A percentile compares a stretch with the other conserved stretches of the same genome.
phyloP scores from a whole-genome alignment of 768 basidiomycete species.

The Pleurotus tuoliensis region DNA sequence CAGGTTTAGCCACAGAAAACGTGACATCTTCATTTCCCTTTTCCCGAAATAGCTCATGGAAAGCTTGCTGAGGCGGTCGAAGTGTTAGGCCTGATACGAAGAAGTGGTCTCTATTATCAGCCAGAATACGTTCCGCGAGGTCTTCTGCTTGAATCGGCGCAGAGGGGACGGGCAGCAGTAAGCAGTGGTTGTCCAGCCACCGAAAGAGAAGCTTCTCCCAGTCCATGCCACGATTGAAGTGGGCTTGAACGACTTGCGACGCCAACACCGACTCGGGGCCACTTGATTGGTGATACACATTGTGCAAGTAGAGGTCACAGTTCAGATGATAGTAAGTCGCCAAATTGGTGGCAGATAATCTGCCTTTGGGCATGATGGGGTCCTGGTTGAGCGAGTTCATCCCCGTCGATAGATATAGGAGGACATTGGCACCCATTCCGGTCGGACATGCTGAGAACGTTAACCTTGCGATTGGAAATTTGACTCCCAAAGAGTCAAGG shows the following conservation, averaged over 20 bases:
- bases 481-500: too few species aligned
- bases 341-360: conserved; percentile 43
- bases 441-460: too few species aligned
- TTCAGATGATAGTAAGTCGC: conserved; percentile 41
- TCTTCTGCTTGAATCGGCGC: conserved; percentile 26
- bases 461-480: too few species aligned
- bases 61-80: conserved; percentile 33
- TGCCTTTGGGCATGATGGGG: background rate
- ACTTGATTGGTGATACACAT: conserved; percentile 28
- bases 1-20: conserved; percentile 46
- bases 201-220: conserved; percentile 41
- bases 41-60: conserved; percentile 29
- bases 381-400: too few species aligned
- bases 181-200: conserved; percentile 35
- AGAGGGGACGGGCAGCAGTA: conserved; percentile 38
- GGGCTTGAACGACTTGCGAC: conserved; percentile 31
- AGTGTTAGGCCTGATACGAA: conserved; percentile 42
- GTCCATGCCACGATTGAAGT: conserved; percentile 38
- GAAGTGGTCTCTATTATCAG: conserved; percentile 40
- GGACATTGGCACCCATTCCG: too few species aligned
- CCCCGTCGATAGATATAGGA: too few species aligned
- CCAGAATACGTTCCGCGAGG: conserved; percentile 37
- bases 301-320: conserved; percentile 45
- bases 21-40: conserved; percentile 27
- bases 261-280: conserved; percentile 12